Evolutionary conservation across 768 basidiomycete genomes (phyloP).

Genomic region (Clitopilus hobsonii): DNA sequence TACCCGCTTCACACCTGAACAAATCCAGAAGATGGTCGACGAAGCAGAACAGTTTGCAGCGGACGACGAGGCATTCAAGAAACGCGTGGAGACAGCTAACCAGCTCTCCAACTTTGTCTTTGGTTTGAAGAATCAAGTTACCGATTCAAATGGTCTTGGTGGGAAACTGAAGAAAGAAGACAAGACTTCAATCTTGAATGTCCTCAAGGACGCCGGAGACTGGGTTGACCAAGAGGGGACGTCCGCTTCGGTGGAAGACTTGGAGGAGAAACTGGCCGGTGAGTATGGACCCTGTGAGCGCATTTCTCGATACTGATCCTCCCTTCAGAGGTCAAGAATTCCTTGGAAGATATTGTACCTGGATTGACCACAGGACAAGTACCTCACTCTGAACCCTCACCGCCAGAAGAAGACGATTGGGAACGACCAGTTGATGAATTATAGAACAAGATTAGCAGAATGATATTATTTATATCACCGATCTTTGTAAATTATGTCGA

Average conservation of each 20-base stretch:
- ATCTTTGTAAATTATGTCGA: too few species aligned
- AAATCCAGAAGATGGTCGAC: conserved; percentile 51
- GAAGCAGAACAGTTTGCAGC: conserved; percentile 44
- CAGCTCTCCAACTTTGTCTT: conserved; percentile 57
- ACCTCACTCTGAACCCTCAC: not conserved
- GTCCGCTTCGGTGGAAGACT: conserved; percentile 62
- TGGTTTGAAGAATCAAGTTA: conserved; percentile 64
- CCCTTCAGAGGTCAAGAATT: not conserved
- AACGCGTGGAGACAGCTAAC: conserved; percentile 39
- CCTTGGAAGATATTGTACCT: not conserved
- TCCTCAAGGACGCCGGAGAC: conserved; percentile 63
- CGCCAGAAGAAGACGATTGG: not conserved
- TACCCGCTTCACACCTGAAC: conserved; percentile 45
- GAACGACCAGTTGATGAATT: not conserved
- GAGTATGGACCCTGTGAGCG: not conserved
- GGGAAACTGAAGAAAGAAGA: conserved; percentile 57
- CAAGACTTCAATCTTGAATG: conserved; percentile 53
- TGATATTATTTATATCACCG: too few species aligned
- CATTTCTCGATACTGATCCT: not conserved
- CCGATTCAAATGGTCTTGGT: conserved; percentile 69
- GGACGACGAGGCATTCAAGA: conserved; percentile 20
- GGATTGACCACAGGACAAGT: not conserved
- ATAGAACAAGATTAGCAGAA: not conserved
- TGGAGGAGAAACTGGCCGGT: conserved; percentile 71
- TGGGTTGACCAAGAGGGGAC: conserved; percentile 74